phyloP scores from a whole-genome alignment of 2,329 filamentous ascomycete species.

The Alternaria metachromatica region DNA sequence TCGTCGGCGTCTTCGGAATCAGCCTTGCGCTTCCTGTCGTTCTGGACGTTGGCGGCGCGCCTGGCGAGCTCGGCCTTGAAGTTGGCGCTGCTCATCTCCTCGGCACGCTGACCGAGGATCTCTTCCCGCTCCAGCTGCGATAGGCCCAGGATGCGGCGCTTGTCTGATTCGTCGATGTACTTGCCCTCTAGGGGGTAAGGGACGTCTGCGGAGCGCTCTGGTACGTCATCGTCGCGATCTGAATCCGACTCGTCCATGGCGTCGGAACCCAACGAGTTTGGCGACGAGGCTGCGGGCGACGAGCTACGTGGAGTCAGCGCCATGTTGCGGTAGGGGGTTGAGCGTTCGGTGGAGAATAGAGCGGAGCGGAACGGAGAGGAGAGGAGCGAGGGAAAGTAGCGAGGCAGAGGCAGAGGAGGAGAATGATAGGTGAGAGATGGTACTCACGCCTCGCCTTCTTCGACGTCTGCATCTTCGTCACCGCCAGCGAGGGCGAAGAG shows the following conservation, averaged over 20 bases:
- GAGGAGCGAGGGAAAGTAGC: constrained; percentile 2
- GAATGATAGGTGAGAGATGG: constrained; percentile 17
- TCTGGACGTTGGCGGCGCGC: constrained; percentile 70
- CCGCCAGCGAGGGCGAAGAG: constrained; percentile 91
- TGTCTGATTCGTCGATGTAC: constrained; percentile 65
- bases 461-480: constrained; percentile 63
- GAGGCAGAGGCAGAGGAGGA: constrained; percentile 5
- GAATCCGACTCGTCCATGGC: constrained; percentile 84
- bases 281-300: constrained; percentile 68
- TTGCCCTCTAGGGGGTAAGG: constrained; percentile 87
- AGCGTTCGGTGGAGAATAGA: constrained; percentile 17
- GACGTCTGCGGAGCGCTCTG: constrained; percentile 66
- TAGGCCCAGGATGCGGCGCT: constrained; percentile 75
- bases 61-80: constrained; percentile 84
- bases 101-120: constrained; percentile 84
- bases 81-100: constrained; percentile 79
- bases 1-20: constrained; percentile 81
- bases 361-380: constrained; percentile 11
- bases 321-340: constrained; percentile 21
- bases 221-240: constrained; percentile 48
- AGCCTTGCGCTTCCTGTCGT: constrained; percentile 75
- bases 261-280: constrained; percentile 77
- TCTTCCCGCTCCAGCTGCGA: constrained; percentile 91
- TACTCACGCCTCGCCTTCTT: constrained; percentile 85
- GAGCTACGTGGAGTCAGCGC: constrained; percentile 62